Conservation (phyloP, 2,329 filamentous ascomycete species). For the Ceratocystiopsis minuta region DNA sequence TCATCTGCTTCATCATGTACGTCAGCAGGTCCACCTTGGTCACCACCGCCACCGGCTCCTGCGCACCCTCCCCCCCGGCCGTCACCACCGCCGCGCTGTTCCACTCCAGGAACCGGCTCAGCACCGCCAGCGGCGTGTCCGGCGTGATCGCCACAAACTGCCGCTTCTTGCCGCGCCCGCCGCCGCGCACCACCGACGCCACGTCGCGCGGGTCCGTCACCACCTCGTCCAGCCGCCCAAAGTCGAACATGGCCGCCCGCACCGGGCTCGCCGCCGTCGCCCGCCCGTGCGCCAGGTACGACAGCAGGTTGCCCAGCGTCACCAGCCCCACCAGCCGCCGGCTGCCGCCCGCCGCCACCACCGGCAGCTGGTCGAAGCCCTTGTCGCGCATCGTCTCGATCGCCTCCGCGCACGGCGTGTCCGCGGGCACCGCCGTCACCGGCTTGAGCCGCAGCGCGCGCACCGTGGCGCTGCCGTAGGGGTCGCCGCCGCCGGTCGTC, state of each 20-base stretch:
- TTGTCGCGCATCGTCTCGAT: conserved; percentile 98
- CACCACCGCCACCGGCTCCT: conserved; percentile 73
- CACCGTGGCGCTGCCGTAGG: conserved; percentile 65
- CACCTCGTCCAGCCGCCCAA: conserved; percentile 70
- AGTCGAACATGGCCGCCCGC: conserved; percentile 91
- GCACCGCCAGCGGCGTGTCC: conserved; percentile 64
- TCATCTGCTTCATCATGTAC: conserved; percentile 61
- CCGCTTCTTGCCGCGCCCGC: conserved; percentile 26
- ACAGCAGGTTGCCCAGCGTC: conserved; percentile 85
- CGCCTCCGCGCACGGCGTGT: conserved; percentile 61
- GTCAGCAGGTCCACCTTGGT: conserved; percentile 92
- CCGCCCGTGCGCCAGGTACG: conserved; percentile 70
- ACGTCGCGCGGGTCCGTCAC: conserved; percentile 70
- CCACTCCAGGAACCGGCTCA: conserved; percentile 95
- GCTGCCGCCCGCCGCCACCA: conserved; percentile 46
- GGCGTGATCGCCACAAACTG: conserved; percentile 89
- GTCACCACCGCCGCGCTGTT: conserved; percentile 93
- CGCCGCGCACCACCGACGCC: conserved; percentile 14
- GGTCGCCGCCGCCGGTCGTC: conserved; percentile 35
- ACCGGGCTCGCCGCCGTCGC: conserved; percentile 58
- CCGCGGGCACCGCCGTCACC: conserved; percentile 63
- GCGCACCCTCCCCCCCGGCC: conserved; percentile 32
- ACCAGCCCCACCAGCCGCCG: conserved; percentile 74
- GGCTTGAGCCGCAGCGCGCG: conserved; percentile 76
- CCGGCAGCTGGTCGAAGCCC: conserved; percentile 92